A percentile compares a stretch with the other conserved stretches of the same genome.
Evolutionary conservation across 176 grass and related monocot species (phyloP).

Genomic region (Ampelocalamus luodianensis): DNA sequence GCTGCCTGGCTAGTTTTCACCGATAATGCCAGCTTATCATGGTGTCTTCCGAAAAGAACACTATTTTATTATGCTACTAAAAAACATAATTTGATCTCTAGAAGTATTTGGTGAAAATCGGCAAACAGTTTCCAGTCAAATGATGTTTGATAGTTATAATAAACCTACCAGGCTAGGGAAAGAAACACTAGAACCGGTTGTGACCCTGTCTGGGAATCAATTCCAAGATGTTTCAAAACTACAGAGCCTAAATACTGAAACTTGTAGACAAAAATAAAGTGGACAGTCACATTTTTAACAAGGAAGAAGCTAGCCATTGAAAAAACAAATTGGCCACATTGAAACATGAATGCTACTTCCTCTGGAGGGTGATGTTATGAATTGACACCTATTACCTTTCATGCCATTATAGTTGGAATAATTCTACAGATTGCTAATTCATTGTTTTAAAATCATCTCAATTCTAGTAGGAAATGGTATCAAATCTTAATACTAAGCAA

Average conservation of each 20-base stretch:
- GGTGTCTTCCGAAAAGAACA: background rate
- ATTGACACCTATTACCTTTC: conserved; percentile 13
- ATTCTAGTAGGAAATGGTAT: conserved; percentile 21
- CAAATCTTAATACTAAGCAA: conserved; percentile 29
- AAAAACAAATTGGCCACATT: background rate
- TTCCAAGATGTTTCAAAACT: conserved; percentile 25
- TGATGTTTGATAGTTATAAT: background rate
- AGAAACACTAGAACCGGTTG: background rate
- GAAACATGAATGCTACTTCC: conserved; percentile 23
- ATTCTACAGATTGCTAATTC: conserved; percentile 17
- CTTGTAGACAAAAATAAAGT: conserved; percentile 14
- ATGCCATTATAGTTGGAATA: conserved; percentile 20
- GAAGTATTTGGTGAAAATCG: background rate
- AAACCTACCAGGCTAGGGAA: conserved; percentile 9
- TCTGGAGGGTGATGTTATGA: conserved; percentile 3
- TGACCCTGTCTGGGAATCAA: background rate
- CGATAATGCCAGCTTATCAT: background rate
- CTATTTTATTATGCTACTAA: conserved; percentile 9
- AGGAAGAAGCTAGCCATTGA: conserved; percentile 10
- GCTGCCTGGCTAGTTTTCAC: conserved; percentile 15
- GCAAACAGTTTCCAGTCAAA: background rate
- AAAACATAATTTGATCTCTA: background rate
- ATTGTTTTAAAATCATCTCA: conserved; percentile 28
- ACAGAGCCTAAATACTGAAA: conserved; percentile 36
- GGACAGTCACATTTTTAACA: conserved; percentile 8